Evolutionary conservation across 2,329 filamentous ascomycete species (phyloP).

Genomic region (Cercospora berteroae): DNA sequence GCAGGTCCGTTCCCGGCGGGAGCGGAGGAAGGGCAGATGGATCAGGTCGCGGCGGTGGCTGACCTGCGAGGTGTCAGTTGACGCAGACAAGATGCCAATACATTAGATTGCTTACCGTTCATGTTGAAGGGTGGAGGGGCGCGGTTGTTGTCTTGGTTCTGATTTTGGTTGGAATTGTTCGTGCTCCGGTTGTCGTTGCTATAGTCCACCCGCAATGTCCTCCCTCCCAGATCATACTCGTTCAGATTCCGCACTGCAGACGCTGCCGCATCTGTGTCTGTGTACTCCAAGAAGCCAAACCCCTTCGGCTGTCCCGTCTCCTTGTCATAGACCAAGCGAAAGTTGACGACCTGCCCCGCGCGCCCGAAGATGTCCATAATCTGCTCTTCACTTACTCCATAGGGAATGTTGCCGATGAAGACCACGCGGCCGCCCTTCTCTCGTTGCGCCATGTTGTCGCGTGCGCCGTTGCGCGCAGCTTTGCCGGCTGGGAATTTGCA

Average conservation of each 20-base stretch:
- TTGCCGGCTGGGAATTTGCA: background rate
- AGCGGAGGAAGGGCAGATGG: constrained; percentile 69
- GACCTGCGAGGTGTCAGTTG: background rate
- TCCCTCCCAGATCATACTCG: constrained; percentile 90
- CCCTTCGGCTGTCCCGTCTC: constrained; percentile 94
- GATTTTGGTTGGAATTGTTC: constrained; percentile 19
- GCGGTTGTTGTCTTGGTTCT: constrained; percentile 23
- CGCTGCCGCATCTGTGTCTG: constrained; percentile 85
- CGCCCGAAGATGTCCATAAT: constrained; percentile 91
- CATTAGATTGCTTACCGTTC: constrained; percentile 14
- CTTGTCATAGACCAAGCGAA: constrained; percentile 90
- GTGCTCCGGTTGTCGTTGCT: constrained; percentile 80
- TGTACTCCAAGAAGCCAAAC: constrained; percentile 95
- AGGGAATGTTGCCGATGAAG: constrained; percentile 84
- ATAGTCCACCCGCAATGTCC: constrained; percentile 92
- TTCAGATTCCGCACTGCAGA: constrained; percentile 94
- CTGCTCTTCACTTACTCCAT: constrained; percentile 90
- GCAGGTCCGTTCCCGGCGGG: constrained; percentile 79
- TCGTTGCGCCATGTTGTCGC: constrained; percentile 35
- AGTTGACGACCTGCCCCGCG: constrained; percentile 85
- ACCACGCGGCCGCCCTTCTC: constrained; percentile 76
- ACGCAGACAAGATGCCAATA: too few relatives aligned
- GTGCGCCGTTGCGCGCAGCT: constrained; percentile 43
- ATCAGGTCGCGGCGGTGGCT: constrained; percentile 29
- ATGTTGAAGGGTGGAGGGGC: constrained; percentile 49